Percentiles rank a stretch among this genome's conserved stretches.
phyloP scores from a whole-genome alignment of 2,329 filamentous ascomycete species.

The Aspergillus vadensis region DNA sequence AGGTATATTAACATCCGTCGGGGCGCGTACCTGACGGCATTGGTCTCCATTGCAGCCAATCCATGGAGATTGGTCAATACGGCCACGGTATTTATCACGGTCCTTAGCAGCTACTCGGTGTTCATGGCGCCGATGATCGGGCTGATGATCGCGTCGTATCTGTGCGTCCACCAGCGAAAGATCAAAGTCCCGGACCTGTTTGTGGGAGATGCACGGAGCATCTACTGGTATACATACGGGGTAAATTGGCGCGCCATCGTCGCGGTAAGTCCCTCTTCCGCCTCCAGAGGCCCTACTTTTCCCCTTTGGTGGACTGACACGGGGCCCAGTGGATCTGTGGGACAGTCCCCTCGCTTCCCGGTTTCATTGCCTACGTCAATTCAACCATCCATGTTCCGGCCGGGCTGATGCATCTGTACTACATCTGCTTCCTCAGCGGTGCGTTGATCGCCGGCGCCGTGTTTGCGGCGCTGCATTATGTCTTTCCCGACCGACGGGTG shows the following conservation, averaged over 20 bases:
- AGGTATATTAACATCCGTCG: conserved; percentile 59
- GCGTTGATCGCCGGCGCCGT: not conserved
- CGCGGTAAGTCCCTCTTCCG: conserved; percentile 2
- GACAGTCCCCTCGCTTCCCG: not conserved
- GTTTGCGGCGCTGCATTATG: not conserved
- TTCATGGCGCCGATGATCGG: conserved; percentile 53
- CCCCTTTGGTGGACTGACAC: not conserved
- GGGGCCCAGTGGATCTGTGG: not conserved
- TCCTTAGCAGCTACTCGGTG: conserved; percentile 38
- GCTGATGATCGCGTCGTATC: conserved; percentile 51
- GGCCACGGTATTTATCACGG: conserved; percentile 25
- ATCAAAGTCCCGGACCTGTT: conserved; percentile 49
- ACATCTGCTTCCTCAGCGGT: not conserved
- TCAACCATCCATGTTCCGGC: not conserved
- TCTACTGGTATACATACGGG: conserved; percentile 30
- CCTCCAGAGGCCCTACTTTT: not conserved
- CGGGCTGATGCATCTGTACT: not conserved
- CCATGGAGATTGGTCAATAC: conserved; percentile 30
- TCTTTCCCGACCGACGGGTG: not conserved
- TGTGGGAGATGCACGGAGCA: conserved; percentile 22
- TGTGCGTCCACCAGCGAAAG: conserved; percentile 40
- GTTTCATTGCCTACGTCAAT: not conserved
- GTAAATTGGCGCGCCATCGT: conserved; percentile 28
- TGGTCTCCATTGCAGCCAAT: conserved; percentile 30
- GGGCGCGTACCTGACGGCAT: conserved; percentile 52